phyloP scores from a whole-genome alignment of 2,329 filamentous ascomycete species.

The Pyricularia sp. region DNA sequence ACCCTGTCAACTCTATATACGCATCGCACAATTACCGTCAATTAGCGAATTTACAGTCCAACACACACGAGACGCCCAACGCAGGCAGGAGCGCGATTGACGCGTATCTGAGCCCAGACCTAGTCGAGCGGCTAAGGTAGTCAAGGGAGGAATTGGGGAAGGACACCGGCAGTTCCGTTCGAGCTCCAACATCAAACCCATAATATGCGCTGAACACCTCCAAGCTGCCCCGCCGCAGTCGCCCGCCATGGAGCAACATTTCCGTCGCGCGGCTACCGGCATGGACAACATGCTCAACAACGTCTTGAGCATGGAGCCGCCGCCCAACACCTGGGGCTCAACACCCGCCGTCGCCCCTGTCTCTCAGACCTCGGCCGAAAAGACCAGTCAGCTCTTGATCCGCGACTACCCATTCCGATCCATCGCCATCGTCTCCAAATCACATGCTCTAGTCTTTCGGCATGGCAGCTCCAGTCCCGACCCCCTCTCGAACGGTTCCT shows the following conservation, averaged over 20 bases:
- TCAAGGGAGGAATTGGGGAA: background rate
- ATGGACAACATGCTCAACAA: conserved; percentile 1
- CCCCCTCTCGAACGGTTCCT: conserved; percentile 37
- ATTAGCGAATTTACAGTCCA: background rate
- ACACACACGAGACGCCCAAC: background rate
- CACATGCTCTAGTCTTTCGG: conserved; percentile 73
- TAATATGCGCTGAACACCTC: background rate
- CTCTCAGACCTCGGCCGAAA: conserved; percentile 29
- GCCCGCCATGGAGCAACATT: background rate
- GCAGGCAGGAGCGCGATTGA: background rate
- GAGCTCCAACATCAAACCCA: background rate
- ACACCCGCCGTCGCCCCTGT: background rate
- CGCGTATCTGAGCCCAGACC: background rate
- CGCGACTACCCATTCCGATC: conserved; percentile 78
- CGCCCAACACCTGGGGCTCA: background rate
- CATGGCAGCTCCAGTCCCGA: conserved; percentile 57
- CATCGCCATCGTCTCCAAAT: conserved; percentile 69
- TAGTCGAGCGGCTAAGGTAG: background rate
- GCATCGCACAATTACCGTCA: background rate
- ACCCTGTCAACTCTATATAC: background rate
- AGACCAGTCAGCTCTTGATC: conserved; percentile 66
- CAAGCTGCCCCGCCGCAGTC: background rate
- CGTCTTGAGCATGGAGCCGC: background rate
- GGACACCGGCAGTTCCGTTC: background rate
- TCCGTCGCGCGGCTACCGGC: background rate